Evolutionary conservation across 2,329 filamentous ascomycete genomes (phyloP).

Genomic region (Trichoderma gracile): DNA sequence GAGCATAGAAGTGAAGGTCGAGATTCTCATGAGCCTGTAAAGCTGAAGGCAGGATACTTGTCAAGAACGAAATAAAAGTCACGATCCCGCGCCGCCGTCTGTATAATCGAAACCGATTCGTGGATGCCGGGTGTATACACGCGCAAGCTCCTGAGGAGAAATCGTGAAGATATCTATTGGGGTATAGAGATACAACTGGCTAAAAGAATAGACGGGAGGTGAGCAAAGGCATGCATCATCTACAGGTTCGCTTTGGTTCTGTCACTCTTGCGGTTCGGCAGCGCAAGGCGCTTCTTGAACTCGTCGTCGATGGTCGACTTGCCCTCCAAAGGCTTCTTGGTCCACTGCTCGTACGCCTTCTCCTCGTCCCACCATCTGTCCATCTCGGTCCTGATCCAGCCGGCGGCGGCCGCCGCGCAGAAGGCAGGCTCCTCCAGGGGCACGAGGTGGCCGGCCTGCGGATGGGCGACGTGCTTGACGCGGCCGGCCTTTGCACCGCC

Average conservation of each 20-base stretch:
- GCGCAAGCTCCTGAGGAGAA: no score
- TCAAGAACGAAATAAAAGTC: no score
- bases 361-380: conserved; percentile 59
- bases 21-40: no score
- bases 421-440: conserved; percentile 74
- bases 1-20: no score
- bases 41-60: no score
- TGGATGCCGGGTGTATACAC: no score
- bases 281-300: conserved; percentile 54
- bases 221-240: neutral
- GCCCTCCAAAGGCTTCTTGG: conserved; percentile 48
- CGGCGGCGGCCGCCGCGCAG: conserved; percentile 62
- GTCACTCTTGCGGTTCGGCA: conserved; percentile 27
- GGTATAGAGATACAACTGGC: neutral
- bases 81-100: no score
- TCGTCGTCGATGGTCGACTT: conserved; percentile 55
- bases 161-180: neutral
- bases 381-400: conserved; percentile 60
- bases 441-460: conserved; percentile 73
- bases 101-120: no score
- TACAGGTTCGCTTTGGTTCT: conserved; percentile 25
- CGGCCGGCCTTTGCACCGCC: conserved; percentile 63
- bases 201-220: neutral
- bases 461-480: conserved; percentile 65
- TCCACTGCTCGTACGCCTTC: conserved; percentile 58